Conservation (phyloP, 345 rosid species). For the Atalantia buxifolia region DNA sequence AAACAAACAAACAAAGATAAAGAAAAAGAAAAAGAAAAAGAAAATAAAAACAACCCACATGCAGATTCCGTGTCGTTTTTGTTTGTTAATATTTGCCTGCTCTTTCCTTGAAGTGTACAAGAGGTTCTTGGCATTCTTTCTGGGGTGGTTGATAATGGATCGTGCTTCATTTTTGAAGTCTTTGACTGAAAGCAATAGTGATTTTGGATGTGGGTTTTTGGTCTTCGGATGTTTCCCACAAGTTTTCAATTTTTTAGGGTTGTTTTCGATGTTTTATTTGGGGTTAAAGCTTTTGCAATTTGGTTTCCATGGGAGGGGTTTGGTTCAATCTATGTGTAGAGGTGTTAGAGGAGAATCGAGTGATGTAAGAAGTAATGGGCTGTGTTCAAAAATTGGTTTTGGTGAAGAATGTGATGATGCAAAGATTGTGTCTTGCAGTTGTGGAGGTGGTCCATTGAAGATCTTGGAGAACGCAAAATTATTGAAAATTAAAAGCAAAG, state of each 20-base stretch:
- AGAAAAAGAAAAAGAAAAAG: too few relatives aligned
- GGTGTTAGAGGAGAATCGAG: constrained; percentile 25
- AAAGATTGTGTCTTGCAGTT: constrained; percentile 16
- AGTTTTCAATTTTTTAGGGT: constrained; percentile 24
- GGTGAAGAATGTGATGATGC: constrained; percentile 15
- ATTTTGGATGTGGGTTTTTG: constrained; percentile 41
- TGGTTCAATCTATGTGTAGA: constrained; percentile 20
- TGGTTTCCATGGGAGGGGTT: constrained; percentile 21
- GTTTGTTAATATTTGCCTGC: constrained; percentile 27
- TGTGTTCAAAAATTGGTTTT: constrained; percentile 13
- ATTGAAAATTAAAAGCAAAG: constrained; percentile 11
- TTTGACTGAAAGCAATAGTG: constrained; percentile 17
- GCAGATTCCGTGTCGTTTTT: constrained; percentile 27
- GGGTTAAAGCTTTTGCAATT: constrained; percentile 36
- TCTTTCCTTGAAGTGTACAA: constrained; percentile 31
- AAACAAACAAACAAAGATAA: too few relatives aligned
- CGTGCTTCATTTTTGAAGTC: constrained; percentile 36
- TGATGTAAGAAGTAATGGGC: constrained; percentile 5
- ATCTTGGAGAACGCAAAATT: constrained; percentile 15
- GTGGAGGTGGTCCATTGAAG: constrained; percentile 11
- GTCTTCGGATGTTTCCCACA: constrained; percentile 40
- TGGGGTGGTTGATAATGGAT: constrained; percentile 32
- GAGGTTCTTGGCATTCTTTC: constrained; percentile 16
- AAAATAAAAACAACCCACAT: constrained; percentile 8
- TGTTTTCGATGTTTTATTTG: constrained; percentile 34